phyloP scores from a whole-genome alignment of 768 basidiomycete genomes.

The Trametes maxima region DNA sequence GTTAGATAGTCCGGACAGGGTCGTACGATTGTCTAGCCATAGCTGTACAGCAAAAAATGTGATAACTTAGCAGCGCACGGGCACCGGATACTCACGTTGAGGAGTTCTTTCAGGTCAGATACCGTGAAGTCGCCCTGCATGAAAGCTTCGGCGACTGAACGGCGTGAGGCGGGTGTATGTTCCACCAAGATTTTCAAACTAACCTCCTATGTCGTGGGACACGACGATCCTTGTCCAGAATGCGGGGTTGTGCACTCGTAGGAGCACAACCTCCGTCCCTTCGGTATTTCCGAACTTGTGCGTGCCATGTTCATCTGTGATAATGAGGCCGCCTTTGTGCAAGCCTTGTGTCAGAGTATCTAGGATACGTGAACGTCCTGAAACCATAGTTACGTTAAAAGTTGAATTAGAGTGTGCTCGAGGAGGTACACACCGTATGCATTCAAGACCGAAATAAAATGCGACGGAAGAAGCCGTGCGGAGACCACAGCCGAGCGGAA shows the following conservation, averaged over 20 bases:
- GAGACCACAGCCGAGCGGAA: neutral
- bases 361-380: neutral
- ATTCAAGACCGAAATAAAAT: neutral
- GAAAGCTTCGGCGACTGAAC: slow-evolving; percentile 31
- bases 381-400: neutral
- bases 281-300: neutral
- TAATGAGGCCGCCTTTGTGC: neutral
- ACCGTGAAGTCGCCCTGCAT: slow-evolving; percentile 30
- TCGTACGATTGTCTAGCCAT: slow-evolving; percentile 30
- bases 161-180: neutral
- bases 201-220: slow-evolving; percentile 13
- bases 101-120: slow-evolving; percentile 23
- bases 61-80: neutral
- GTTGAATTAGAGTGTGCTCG: neutral
- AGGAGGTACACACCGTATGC: neutral
- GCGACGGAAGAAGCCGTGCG: neutral
- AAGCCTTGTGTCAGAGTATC: neutral
- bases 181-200: neutral
- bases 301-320: neutral
- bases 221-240: slow-evolving; percentile 9
- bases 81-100: slow-evolving; percentile 21
- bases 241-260: slow-evolving; percentile 2
- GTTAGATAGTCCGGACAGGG: slow-evolving; percentile 23
- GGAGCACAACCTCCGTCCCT: neutral
- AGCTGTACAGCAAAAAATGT: slow-evolving; percentile 16